Evolutionary conservation across 78 protist genomes (phyloP).

Genomic region (Guillardia theta): DNA sequence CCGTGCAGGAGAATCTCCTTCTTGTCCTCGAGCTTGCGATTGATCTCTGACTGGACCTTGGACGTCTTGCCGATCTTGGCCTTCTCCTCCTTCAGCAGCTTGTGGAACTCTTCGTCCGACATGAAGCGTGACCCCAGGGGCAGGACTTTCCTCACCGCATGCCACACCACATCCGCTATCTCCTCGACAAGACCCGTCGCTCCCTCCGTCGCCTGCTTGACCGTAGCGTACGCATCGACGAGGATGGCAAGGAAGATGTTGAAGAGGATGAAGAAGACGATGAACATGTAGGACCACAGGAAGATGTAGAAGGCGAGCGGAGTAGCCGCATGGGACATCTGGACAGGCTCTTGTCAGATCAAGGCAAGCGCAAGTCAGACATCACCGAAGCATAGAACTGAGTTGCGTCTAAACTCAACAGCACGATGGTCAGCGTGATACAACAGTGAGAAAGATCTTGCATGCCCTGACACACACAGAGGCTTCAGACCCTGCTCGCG

Average conservation of each 20-base stretch:
- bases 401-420: background rate
- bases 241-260: constrained; percentile 31
- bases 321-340: background rate
- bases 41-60: background rate
- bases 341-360: background rate
- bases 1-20: background rate
- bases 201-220: background rate
- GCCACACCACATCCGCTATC: background rate
- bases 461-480: no score
- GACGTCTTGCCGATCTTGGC: background rate
- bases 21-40: background rate
- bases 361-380: no score
- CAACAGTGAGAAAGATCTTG: background rate
- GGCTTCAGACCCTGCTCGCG: background rate
- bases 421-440: background rate
- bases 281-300: background rate
- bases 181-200: background rate
- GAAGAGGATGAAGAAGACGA: background rate
- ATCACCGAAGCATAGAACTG: background rate
- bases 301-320: background rate
- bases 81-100: background rate
- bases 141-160: background rate
- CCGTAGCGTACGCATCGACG: background rate
- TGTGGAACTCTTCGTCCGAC: background rate
- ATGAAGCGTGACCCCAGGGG: background rate